Conservation (phyloP, 495 filamentous ascomycete species). For the Aspergillus saccharolyticus region DNA sequence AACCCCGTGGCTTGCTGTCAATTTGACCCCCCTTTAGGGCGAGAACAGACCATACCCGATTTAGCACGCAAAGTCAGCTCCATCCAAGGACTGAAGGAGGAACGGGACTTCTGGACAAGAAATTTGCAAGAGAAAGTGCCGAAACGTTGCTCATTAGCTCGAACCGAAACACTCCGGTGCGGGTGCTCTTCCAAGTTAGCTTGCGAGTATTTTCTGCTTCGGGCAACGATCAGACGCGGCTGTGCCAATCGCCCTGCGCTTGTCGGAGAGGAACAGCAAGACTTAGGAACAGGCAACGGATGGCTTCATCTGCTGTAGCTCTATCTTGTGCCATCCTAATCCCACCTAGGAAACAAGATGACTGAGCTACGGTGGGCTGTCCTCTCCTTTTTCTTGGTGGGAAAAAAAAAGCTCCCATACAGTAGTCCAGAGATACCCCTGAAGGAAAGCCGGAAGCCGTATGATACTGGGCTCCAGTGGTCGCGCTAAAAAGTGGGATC, state of each 20-base stretch:
- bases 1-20: not conserved
- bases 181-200: conserved; percentile 15
- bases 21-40: not conserved
- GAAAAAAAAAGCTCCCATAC: not conserved
- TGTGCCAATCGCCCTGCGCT: conserved; percentile 16
- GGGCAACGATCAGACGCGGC: conserved; percentile 22
- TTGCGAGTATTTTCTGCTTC: conserved; percentile 18
- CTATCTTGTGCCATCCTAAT: not conserved
- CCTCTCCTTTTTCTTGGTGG: not conserved
- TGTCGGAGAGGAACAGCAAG: conserved; percentile 7
- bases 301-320: conserved; percentile 6
- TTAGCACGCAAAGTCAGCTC: not conserved
- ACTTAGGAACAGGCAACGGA: conserved; percentile 12
- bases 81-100: conserved; percentile 2
- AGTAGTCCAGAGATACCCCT: not conserved
- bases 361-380: not conserved
- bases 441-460: conserved; percentile 3
- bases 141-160: conserved; percentile 10
- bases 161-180: conserved; percentile 13
- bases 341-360: not conserved
- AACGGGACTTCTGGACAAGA: conserved; percentile 1
- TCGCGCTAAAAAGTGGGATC: conserved; percentile 11
- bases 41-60: not conserved
- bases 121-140: conserved; percentile 12
- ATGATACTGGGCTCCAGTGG: conserved; percentile 4